Evolutionary conservation across 2,329 filamentous ascomycete species (phyloP), one percentile per base, ranked within the genome.

Genomic region (Fusarium concolor): DNA sequence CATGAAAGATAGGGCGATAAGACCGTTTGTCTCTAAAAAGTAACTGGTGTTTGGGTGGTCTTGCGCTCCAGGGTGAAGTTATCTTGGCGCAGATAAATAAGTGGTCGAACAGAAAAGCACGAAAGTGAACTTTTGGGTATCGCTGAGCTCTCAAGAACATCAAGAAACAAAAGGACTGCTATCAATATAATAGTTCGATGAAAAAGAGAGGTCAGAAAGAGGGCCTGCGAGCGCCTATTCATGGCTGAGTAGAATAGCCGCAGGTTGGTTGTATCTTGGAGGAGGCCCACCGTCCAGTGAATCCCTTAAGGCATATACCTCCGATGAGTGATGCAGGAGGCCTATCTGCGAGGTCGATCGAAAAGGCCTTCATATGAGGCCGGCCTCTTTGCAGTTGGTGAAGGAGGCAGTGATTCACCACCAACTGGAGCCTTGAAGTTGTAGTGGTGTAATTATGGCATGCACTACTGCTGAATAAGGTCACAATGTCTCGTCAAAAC

Each of bases 381-480:
- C 45, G 39, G 18, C 39, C 31, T 5, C 14, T 8, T 35, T 35
- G 2, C 33, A 24, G 20, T 24, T 41, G n/a, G 15, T 43, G 28
- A 15, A 31, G 17, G 31, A 35, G 38, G 37, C 37, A 39, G 52
- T 68, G 66, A 69, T 49, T 69, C 65, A 69, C 47, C 31, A 24
- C 49, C 33, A 31, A 33, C 26, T 22, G n/a, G 31, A 41, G 31
- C 37, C 41, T 29, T 7, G 12, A 4, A 20, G 37, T 38, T 28
- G 37, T 10, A 8, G 60, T 37, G 18, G 50, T 4, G 4, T 24
- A 24, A 24, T 24, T 24, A 4, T 24, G 22, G 22, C 22, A 24
- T 24, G 22, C 22, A 31, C 29, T 50, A 18, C 14, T 17, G 2
- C 20, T 14, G 29, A 37, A 20, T 22, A 26, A 38, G 31, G 42